Conservation (phyloP, 257 asterid genomes). For the Echites panduratus region DNA sequence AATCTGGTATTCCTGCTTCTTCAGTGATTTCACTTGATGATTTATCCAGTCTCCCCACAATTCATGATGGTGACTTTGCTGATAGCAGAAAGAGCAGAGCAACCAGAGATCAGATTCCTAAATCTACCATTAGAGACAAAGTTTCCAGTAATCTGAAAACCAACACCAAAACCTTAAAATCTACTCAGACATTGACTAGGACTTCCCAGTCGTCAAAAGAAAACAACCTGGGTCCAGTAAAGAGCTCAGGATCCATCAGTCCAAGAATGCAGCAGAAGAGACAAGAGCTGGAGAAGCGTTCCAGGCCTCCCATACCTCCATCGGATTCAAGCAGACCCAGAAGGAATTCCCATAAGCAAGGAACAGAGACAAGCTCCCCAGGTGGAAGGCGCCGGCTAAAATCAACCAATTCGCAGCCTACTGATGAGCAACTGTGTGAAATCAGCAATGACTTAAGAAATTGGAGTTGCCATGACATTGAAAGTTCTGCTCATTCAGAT, state of each 20-base stretch:
- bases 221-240: slow-evolving; percentile 33
- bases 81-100: slow-evolving; percentile 36
- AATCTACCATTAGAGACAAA: slow-evolving; percentile 32
- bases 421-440: slow-evolving; percentile 44
- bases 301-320: slow-evolving; percentile 64
- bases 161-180: slow-evolving; percentile 32
- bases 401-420: slow-evolving; percentile 30
- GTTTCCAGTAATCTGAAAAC: slow-evolving; percentile 29
- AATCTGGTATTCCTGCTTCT: slow-evolving; percentile 57
- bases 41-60: slow-evolving; percentile 33
- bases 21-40: slow-evolving; percentile 48
- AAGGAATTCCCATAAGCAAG: slow-evolving; percentile 55
- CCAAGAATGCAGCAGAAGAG: slow-evolving; percentile 74
- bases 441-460: slow-evolving; percentile 32
- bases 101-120: slow-evolving; percentile 29
- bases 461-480: slow-evolving; percentile 27
- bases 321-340: slow-evolving; percentile 52
- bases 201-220: slow-evolving; percentile 45
- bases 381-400: slow-evolving; percentile 71
- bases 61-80: slow-evolving; percentile 29
- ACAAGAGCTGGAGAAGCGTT: slow-evolving; percentile 56
- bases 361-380: slow-evolving; percentile 49
- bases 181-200: slow-evolving; percentile 40
- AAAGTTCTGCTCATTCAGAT: slow-evolving; percentile 34
- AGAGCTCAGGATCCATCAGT: slow-evolving; percentile 57